Evolutionary conservation across 2,329 filamentous ascomycete genomes (phyloP), one percentile per base, ranked within the genome.

Genomic region (Xylaria polymorpha): DNA sequence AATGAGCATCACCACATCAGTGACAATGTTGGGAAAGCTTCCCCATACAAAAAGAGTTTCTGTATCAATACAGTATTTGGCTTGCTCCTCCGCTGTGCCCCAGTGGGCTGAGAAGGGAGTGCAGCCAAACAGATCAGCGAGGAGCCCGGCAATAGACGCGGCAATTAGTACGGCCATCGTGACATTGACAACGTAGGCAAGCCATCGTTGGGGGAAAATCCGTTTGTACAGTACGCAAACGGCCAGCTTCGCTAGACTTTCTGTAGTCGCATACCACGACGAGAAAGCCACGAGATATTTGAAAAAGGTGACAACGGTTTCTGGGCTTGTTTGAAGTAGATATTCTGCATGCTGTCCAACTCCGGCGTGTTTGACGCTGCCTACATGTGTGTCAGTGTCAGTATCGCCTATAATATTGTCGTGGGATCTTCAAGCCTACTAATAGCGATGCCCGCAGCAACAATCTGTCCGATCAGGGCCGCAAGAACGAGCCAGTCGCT

Each of bases 1-100:
- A 1, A 77, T 25, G 1, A 81, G 71, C 61, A 82, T 71, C 4
- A 78, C 69, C 4, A 77, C 66, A 66, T 82, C 79, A 22, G 80
- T 79, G 7, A 77, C 57, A n/a, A 81, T 80, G 61, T 81, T 81
- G 6, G 79, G 78, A 25, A 81, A 76, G 60, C 73, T 77, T 61
- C 67, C 74, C 75, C 76, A 79, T 7, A 76, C 67, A 50, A 74
- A 78, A 15, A 78, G 64, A 0, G 71, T 66, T 53, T 78, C 71
- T 50, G 72, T 75, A 53, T 79, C 59, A 50, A 80, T 70, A 55
- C 77, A 80, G 1, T 73, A 41, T 1, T 41, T 10, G 1, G 55
- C 59, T 25, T 73, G 70, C 7, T 62, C 66, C 0, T 64, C 64
- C 0, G 69, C n/a, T 6, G 71, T 14, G 0, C 53, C 73, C 73